These are phyloP conservation scores for Xylariales sp. DNA, from an alignment of 2,329 filamentous ascomycete species.

Conservation along the genomic window DNA sequence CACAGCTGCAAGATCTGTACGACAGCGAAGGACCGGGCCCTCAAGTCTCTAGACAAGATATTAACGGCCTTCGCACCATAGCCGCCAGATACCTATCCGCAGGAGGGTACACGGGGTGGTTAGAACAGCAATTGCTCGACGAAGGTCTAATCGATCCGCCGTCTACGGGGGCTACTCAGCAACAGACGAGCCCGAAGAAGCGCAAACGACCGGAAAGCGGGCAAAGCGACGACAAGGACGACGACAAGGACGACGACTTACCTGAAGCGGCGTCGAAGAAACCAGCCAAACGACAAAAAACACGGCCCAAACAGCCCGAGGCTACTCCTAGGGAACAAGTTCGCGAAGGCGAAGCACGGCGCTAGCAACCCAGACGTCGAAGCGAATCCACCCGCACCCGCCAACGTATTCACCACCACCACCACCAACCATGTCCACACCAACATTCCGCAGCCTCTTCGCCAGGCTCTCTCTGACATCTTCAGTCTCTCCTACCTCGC, in stretches of 20 bases:
- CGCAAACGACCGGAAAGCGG: slow-evolving; percentile 3
- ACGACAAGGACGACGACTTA: background rate
- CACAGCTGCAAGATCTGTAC: slow-evolving; percentile 30
- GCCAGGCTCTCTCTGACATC: slow-evolving; percentile 39
- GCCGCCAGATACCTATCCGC: background rate
- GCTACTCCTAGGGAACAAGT: background rate
- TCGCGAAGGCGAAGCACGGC: background rate
- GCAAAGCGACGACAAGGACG: background rate
- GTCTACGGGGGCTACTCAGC: background rate
- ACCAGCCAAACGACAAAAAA: background rate
- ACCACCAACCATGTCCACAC: slow-evolving; percentile 40
- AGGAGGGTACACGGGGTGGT: no score
- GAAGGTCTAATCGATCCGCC: no score
- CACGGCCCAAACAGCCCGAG: background rate
- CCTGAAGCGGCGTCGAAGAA: background rate
- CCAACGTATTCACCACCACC: background rate
- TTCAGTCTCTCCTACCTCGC: background rate
- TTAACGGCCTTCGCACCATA: background rate
- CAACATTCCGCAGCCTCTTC: slow-evolving; percentile 43
- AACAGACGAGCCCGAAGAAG: background rate
- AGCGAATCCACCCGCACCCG: background rate
- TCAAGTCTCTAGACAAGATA: background rate
- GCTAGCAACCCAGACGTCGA: background rate
- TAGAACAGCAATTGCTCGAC: no score
- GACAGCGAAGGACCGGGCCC: background rate